Evolutionary conservation across 2,329 filamentous ascomycete genomes (phyloP), one percentile per base, ranked within the genome.

Genomic region (Aspergillus sp.): DNA sequence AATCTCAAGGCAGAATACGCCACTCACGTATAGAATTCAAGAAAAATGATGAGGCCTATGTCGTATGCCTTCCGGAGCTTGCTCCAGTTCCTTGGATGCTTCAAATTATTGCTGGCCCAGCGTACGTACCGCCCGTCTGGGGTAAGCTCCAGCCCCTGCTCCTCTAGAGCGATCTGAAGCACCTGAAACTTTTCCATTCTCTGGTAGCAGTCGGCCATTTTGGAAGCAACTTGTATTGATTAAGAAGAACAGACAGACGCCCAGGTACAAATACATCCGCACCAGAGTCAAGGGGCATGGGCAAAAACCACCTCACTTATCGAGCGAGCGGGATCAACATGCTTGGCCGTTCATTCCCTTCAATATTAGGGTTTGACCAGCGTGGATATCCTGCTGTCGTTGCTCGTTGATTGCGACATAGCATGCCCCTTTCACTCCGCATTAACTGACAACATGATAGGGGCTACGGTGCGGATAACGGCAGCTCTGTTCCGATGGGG

Each of bases 1-100:
- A 8, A 14, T 9, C 21, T 3, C 6, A 15, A 39, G 12, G 4
- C 15, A 12, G 4, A 15, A 9, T n/a, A n/a, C 5, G 49, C 6
- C 21, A 61, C 63, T 45, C 57, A 67, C 63, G 62, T 64, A 51
- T 64, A 68, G 35, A 67, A 59, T 21, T 69, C 67, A 14, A 68
- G 43, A 17, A 68, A 51, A 39, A 64, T 57, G 31, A 69, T 67
- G 14, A 69, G 31, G 0, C 57, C 43, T 9, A 61, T 66, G 52
- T 69, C 65, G 25, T 66, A 68, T n/a, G 56, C 43, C 56, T 68
- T 68, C 11, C 64, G 61, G 2, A 56, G 17, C 4, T 45, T 40
- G 11, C 50, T 37, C 67, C 67, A 69, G 47, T 67, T 68, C 23
- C 66, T 56, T 3, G 66, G 66, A 44, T 68, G 66, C 2, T 59